Conservation (phyloP, 306 rosid genomes). For the Fagus sylvatica region DNA sequence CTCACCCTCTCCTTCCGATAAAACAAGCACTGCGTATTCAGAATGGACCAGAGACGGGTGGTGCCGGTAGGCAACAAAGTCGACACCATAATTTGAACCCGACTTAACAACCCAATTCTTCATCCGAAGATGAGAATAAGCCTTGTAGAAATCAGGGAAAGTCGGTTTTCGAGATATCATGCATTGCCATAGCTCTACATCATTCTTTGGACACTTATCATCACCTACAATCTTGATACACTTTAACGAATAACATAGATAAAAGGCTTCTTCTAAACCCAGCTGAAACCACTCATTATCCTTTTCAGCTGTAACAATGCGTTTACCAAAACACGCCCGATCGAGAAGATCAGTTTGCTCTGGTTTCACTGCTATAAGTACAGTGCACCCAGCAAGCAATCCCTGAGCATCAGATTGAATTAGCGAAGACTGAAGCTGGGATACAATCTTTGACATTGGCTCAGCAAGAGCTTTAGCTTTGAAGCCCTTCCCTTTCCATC, state of each 20-base stretch:
- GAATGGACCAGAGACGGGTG: constrained; percentile 77
- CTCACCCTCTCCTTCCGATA: constrained; percentile 38
- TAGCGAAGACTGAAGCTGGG: constrained; percentile 57
- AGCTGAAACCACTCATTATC: constrained; percentile 61
- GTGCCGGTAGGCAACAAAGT: constrained; percentile 68
- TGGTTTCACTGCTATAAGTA: constrained; percentile 46
- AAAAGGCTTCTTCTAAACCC: constrained; percentile 75
- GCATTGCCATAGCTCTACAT: constrained; percentile 54
- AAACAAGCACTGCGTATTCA: constrained; percentile 73
- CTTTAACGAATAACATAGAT: constrained; percentile 54
- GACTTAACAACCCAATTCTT: constrained; percentile 80
- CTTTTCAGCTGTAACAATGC: constrained; percentile 43
- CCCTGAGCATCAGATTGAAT: constrained; percentile 49
- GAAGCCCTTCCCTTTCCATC: constrained; percentile 82
- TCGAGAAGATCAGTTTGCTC: constrained; percentile 55
- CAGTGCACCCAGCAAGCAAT: constrained; percentile 40
- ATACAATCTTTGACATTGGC: constrained; percentile 67
- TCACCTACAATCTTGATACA: constrained; percentile 53
- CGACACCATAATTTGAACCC: constrained; percentile 71
- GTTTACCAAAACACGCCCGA: constrained; percentile 66
- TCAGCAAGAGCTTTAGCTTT: constrained; percentile 64
- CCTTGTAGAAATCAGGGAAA: constrained; percentile 63
- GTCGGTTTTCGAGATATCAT: constrained; percentile 48
- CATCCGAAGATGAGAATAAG: constrained; percentile 61
- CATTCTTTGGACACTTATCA: constrained; percentile 21